Percentiles rank a stretch among this genome's conserved stretches.
Conservation (phyloP, 1,284 basidiomycete genomes). For the Melanopsichium pennsylvanicum region DNA sequence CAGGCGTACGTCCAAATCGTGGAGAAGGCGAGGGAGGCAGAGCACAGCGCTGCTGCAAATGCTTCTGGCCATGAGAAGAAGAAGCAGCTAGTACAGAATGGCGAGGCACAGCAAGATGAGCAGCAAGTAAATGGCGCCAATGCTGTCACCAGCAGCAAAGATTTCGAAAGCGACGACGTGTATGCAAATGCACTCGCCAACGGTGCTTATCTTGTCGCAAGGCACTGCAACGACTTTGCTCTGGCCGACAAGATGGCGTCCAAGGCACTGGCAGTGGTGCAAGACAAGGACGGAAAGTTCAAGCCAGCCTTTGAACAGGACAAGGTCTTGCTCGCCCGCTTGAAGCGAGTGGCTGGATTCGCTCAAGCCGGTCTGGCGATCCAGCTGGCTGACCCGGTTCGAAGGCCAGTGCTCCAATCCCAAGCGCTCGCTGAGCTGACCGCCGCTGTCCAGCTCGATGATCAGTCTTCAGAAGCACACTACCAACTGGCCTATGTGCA, state of each 20-base stretch:
- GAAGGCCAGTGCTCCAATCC: slow-evolving; percentile 25
- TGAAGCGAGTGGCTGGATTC: slow-evolving; percentile 45
- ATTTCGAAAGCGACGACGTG: slow-evolving; percentile 48
- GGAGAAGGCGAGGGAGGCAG: slow-evolving; percentile 58
- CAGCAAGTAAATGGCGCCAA: slow-evolving; percentile 11
- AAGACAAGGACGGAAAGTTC: slow-evolving; percentile 20
- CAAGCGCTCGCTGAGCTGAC: slow-evolving; percentile 68
- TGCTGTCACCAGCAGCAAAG: slow-evolving; percentile 14
- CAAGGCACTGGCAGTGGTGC: slow-evolving; percentile 43
- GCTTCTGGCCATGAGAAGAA: slow-evolving; percentile 12
- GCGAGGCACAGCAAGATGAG: slow-evolving; percentile 6
- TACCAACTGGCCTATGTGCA: slow-evolving; percentile 69
- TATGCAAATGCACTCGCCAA: slow-evolving; percentile 52
- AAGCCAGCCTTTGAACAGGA: slow-evolving; percentile 23
- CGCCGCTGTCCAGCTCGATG: slow-evolving; percentile 71
- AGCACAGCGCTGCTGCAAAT: slow-evolving; percentile 16
- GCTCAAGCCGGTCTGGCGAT: slow-evolving; percentile 43
- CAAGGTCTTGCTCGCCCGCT: slow-evolving; percentile 29
- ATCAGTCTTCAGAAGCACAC: slow-evolving; percentile 73
- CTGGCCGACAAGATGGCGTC: slow-evolving; percentile 47
- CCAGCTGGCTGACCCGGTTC: slow-evolving; percentile 33
- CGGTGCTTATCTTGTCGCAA: slow-evolving; percentile 47
- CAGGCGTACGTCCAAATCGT: slow-evolving; percentile 59
- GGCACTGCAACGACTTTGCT: slow-evolving; percentile 41
- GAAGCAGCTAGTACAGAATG: slow-evolving; percentile 8